Base-by-base conservation (phyloP, 441 rosid genomes). In the Capsella rubella region DNA sequence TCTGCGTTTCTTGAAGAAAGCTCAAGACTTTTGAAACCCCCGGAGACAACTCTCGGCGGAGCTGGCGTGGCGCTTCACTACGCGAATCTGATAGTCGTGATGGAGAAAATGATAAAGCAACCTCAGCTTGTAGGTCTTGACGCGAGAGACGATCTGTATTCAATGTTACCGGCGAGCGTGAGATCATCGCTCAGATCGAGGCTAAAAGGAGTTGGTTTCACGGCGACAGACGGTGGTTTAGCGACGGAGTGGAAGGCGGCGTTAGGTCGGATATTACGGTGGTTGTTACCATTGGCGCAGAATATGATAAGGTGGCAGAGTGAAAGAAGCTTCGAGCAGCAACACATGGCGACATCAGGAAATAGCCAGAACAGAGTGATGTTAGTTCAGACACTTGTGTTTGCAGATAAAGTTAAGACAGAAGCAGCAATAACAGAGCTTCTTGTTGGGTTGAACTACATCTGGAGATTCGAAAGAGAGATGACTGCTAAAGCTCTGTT, bases 231-330 rank as follows among this genome's bases (percentile, higher is more conserved):
- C 75, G 83, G 90, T 9, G 82, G 66, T 10, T 85, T 95, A 4
- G 99, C 98, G 67, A 83, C 82, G 15, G 96, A 91, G 69, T 95
- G 99, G 98, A 86, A 80, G 55, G 84, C 84, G 0, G 99, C 99
- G 15, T 57, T 91, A 58, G 88, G 86, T 45, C 75, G 90, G 82
- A 90, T 95, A 25, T 80, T 91, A 69, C 80, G 80, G 28, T 95
- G 99, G 99, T 52, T 95, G 71, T 85, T 96, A 7, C 99, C 97
- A 2, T 58, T 95, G 67, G 99, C 96, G 1, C 98, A 95, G 69
- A 91, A 93, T 54, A 95, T 88, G 99, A 93, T 95, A 13, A 91
- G 85, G 80, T 95, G 99, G 98, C 98, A 95, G 68, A 89, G 87
- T 27, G 99, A 91, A 71, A 87, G 99, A 80, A 95, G 95, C 86